A percentile compares a stretch with the other conserved stretches of the same genome.
Evolutionary conservation across 306 rosid genomes (phyloP).

Genomic region (Acacia crassicarpa): DNA sequence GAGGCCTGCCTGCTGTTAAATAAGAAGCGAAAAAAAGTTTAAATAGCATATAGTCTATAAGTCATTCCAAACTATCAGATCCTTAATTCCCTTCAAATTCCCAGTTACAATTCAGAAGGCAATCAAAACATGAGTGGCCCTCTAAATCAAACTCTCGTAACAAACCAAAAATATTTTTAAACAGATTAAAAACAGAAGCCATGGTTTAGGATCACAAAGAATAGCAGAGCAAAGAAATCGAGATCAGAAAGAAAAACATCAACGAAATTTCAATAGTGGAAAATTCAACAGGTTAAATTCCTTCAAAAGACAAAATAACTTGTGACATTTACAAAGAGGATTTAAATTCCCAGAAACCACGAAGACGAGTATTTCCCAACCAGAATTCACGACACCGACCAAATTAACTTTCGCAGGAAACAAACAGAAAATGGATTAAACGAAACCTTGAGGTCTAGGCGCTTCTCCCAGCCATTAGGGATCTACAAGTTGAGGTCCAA

Average conservation of each 20-base stretch:
- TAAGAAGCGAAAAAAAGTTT: neutral
- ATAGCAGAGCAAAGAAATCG: neutral
- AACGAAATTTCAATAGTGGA: neutral
- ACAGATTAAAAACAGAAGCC: neutral
- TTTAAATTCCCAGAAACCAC: neutral
- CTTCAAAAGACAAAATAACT: neutral
- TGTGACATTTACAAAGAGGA: neutral
- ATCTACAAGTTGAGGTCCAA: slow-evolving; percentile 96
- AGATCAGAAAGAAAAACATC: neutral
- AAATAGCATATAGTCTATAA: neutral
- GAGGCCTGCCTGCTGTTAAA: neutral
- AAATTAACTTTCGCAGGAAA: slow-evolving; percentile 29
- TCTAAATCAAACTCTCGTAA: neutral
- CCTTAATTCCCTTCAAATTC: neutral
- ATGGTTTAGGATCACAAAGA: neutral
- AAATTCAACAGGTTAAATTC: neutral
- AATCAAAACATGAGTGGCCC: neutral
- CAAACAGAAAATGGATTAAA: slow-evolving; percentile 27
- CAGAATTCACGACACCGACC: neutral
- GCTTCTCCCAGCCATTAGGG: slow-evolving; percentile 91
- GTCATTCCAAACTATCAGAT: neutral
- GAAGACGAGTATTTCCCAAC: neutral
- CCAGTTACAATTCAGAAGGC: slow-evolving; percentile 18
- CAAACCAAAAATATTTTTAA: neutral
- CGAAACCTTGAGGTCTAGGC: slow-evolving; percentile 90